Evolutionary conservation across 176 grass and related monocot genomes (phyloP).

Genomic region (Bothriochloa decipiens): DNA sequence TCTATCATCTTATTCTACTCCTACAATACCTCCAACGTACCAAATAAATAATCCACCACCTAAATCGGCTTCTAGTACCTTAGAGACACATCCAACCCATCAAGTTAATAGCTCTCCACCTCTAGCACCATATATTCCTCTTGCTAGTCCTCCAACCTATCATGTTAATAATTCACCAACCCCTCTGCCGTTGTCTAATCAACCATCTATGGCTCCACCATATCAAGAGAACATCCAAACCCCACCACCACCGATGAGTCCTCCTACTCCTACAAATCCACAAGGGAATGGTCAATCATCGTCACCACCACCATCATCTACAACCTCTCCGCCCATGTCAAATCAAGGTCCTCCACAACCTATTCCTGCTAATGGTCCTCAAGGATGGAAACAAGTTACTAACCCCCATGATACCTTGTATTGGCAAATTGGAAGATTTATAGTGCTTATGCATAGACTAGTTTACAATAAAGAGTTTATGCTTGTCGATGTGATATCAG

Average conservation of each 20-base stretch:
- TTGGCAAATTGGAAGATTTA: slow-evolving; percentile 44
- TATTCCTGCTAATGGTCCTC: slow-evolving; percentile 19
- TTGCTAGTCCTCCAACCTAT: neutral
- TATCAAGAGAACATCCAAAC: neutral
- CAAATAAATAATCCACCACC: neutral
- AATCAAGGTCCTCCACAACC: slow-evolving; percentile 12
- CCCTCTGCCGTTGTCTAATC: neutral
- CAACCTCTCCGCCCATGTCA: neutral
- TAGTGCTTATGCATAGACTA: slow-evolving; percentile 25
- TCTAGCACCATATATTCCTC: neutral
- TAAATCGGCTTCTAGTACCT: neutral
- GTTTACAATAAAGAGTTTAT: slow-evolving; percentile 33
- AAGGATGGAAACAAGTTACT: slow-evolving; percentile 29
- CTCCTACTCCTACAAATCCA: slow-evolving; percentile 3
- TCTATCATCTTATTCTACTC: no score
- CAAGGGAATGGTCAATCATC: neutral
- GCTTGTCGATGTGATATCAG: slow-evolving; percentile 40
- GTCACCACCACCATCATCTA: neutral
- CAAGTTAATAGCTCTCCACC: neutral
- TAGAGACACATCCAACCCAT: neutral
- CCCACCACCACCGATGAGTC: neutral
- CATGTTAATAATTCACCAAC: neutral
- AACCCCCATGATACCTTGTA: slow-evolving; percentile 32
- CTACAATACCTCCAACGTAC: neutral
- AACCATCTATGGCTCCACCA: neutral